These are phyloP conservation scores for Dactylellina cionopaga DNA, from an alignment of 2,329 filamentous ascomycete genomes.

Conservation along the genomic window DNA sequence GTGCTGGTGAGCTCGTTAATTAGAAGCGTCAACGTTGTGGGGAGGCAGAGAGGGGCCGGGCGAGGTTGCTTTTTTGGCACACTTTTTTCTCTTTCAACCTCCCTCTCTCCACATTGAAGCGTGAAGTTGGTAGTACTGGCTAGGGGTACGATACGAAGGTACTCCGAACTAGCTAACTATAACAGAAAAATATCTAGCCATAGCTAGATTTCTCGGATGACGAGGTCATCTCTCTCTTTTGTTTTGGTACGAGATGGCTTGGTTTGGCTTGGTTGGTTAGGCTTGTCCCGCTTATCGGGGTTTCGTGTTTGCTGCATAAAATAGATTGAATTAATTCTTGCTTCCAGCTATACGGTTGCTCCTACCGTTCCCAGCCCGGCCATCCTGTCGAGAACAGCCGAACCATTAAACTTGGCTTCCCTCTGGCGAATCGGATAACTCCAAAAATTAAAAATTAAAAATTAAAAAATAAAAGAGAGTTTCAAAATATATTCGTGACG, in stretches of 20 bases:
- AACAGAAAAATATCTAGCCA: too few relatives aligned
- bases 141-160: too few relatives aligned
- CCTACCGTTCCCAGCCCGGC: constrained; percentile 9
- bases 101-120: too few relatives aligned
- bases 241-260: neutral
- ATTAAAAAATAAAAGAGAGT: neutral
- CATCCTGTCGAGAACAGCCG: neutral
- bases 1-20: neutral
- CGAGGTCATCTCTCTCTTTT: constrained; percentile 31
- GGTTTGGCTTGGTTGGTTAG: neutral
- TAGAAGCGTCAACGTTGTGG: neutral
- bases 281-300: constrained; percentile 10
- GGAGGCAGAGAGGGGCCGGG: too few relatives aligned
- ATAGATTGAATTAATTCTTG: neutral
- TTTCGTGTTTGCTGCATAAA: neutral
- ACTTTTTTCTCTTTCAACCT: neutral
- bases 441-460: constrained; percentile 26
- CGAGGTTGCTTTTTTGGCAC: constrained; percentile 15
- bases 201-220: constrained; percentile 9
- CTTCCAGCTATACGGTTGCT: constrained; percentile 1
- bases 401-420: neutral
- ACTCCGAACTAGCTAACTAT: too few relatives aligned
- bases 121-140: too few relatives aligned
- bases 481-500: constrained; percentile 4
- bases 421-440: neutral